Evolutionary conservation across 1,284 basidiomycete species (phyloP), one percentile per base, ranked within the genome.

Genomic region (Puccinia novopanici): DNA sequence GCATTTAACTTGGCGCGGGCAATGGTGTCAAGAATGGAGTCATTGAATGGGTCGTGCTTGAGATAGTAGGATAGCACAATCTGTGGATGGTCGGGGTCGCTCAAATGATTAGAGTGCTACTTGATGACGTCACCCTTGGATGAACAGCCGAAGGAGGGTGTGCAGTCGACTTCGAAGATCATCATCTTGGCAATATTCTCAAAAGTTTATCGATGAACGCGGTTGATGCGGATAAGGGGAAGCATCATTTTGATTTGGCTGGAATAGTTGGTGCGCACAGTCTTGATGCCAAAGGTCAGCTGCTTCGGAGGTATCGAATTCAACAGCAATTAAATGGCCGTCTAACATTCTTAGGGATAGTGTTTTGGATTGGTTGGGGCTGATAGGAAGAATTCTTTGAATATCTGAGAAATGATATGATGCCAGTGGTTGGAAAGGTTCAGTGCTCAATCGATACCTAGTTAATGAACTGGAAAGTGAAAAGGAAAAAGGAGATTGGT

Each of bases 281-380:
- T 77, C 83, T 82, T 84, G 83, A 83, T 74, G 82, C 83, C 73
- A 84, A 52, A 24, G 80, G 77, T 70, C 59, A 8, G 78, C 57
- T 65, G 83, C 82, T 63, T 84, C 84, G 59, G 83, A 76, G 4
- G 84, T 85, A 71, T 83, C 83, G 80, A 85, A 84, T 70, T 85
- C 84, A 63, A 84, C 48, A 3, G 81, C 67, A 70, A 81, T 81
- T 59, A 82, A 82, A 34, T 81, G 75, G 73, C 67, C 61, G 30
- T 82, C 82, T 30, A 82, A 77, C 8, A 83, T 61, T 45, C 78
- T 75, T 27, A 85, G 79, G 54, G 79, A 81, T 50, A 85, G 81
- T 68, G 82, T 76, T 63, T 81, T 82, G 6, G 84, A 81, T 13
- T 83, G 70, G 1, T 71, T 57, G 81, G 81, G 83, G 74, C 82